Percentiles rank a stretch among this genome's conserved stretches.
Conservation (phyloP, 108 stramenopile species). For the Pseudonitzschia delicatissima region DNA sequence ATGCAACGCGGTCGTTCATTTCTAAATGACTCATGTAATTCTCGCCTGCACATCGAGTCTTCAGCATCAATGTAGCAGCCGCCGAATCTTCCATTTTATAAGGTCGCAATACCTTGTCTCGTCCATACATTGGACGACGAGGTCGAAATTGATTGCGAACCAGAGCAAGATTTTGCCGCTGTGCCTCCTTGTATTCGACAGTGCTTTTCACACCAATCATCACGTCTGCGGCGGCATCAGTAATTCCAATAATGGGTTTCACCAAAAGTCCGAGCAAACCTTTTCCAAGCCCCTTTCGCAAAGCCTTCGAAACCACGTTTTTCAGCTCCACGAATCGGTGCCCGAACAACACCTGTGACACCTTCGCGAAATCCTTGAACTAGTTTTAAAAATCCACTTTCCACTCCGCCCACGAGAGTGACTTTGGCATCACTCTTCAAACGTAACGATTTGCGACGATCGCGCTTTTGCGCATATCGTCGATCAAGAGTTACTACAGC, state of each 20-base stretch:
- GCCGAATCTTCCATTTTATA: constrained; percentile 69
- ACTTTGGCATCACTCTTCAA: constrained; percentile 32
- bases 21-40: constrained; percentile 68
- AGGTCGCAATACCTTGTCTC: constrained; percentile 46
- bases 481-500: constrained; percentile 83
- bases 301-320: constrained; percentile 79
- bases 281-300: constrained; percentile 74
- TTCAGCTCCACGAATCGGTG: constrained; percentile 82
- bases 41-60: constrained; percentile 62
- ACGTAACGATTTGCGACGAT: constrained; percentile 39
- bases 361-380: constrained; percentile 78
- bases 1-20: constrained; percentile 55
- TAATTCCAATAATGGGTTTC: constrained; percentile 91
- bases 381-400: constrained; percentile 66
- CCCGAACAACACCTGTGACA: constrained; percentile 72
- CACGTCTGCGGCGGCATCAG: constrained; percentile 87
- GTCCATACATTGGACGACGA: constrained; percentile 67
- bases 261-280: constrained; percentile 86
- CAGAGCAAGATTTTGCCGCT: constrained; percentile 19
- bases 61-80: constrained; percentile 54
- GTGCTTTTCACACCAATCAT: constrained; percentile 82
- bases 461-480: constrained; percentile 80
- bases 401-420: constrained; percentile 63
- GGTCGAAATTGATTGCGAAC: constrained; percentile 49
- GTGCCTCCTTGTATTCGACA: constrained; percentile 40